Evolutionary conservation across 306 rosid genomes (phyloP).

Genomic region (Lablab purpureus): DNA sequence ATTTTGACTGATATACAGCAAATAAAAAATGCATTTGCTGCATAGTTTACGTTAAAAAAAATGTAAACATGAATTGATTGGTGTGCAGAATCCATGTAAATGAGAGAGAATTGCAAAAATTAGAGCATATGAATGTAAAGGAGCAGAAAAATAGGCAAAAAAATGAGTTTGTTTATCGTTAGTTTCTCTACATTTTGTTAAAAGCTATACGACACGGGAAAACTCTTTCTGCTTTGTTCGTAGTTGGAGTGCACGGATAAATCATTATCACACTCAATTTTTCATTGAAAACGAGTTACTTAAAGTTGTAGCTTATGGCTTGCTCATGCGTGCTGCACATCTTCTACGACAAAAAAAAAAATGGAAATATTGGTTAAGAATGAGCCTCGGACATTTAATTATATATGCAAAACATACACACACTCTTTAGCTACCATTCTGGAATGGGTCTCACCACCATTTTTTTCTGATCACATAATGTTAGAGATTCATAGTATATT

Average conservation of each 20-base stretch:
- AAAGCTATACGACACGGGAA: not conserved
- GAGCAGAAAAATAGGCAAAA: not conserved
- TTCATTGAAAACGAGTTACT: slow-evolving; percentile 5
- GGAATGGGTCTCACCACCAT: not conserved
- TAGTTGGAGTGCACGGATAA: slow-evolving; percentile 42
- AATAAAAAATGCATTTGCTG: too few species aligned
- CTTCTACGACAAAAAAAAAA: slow-evolving; percentile 6
- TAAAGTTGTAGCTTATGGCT: not conserved
- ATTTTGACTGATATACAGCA: not conserved
- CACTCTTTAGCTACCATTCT: too few species aligned
- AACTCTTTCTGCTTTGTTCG: not conserved
- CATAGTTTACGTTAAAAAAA: too few species aligned
- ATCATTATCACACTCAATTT: not conserved
- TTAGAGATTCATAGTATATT: too few species aligned
- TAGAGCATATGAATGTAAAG: slow-evolving; percentile 5
- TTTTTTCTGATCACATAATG: not conserved
- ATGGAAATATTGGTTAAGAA: not conserved
- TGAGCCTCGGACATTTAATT: not conserved
- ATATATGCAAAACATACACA: not conserved
- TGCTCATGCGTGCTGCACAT: slow-evolving; percentile 43
- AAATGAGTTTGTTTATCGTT: not conserved
- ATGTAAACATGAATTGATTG: too few species aligned
- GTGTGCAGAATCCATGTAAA: not conserved
- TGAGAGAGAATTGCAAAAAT: slow-evolving; percentile 2
- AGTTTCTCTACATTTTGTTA: not conserved